Conservation (phyloP, 257 asterid genomes). For the Gentiana straminea region DNA sequence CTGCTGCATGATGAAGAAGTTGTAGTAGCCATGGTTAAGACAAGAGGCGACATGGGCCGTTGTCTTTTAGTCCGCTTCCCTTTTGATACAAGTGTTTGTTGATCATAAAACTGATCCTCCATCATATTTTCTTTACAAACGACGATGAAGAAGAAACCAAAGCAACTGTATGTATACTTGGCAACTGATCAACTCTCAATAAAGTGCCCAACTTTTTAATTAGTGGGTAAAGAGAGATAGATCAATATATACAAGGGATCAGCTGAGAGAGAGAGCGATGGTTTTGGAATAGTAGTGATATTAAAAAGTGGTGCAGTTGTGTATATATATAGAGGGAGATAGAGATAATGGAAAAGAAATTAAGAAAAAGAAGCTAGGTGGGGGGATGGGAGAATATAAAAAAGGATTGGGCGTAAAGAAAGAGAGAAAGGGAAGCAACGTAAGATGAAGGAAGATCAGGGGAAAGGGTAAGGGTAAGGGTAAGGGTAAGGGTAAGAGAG, state of each 20-base stretch:
- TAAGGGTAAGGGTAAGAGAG: conserved; percentile 8
- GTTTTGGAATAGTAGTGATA: too few relatives aligned
- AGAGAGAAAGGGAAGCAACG: conserved; percentile 9
- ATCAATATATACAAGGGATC: not conserved
- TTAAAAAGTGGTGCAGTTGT: not conserved
- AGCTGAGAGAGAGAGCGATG: not conserved
- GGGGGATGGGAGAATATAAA: too few relatives aligned
- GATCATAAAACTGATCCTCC: too few relatives aligned
- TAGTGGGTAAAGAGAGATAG: not conserved
- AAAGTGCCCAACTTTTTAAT: conserved; percentile 1
- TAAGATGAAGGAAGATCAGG: conserved; percentile 18
- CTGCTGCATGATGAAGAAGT: conserved; percentile 30
- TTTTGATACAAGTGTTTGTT: too few relatives aligned
- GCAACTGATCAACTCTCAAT: conserved; percentile 8
- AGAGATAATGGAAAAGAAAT: conserved; percentile 2
- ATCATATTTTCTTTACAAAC: too few relatives aligned
- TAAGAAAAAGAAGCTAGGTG: too few relatives aligned
- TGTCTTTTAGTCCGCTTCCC: conserved; percentile 64
- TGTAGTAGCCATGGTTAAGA: conserved; percentile 38
- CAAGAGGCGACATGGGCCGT: conserved; percentile 40
- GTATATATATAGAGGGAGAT: not conserved
- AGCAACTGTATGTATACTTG: not conserved
- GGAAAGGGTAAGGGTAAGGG: conserved; percentile 6
- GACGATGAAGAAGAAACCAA: too few relatives aligned
- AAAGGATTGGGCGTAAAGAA: not conserved